Base-by-base conservation (phyloP, 2,329 filamentous ascomycete genomes). In the Pestalotiopsis sp. region DNA sequence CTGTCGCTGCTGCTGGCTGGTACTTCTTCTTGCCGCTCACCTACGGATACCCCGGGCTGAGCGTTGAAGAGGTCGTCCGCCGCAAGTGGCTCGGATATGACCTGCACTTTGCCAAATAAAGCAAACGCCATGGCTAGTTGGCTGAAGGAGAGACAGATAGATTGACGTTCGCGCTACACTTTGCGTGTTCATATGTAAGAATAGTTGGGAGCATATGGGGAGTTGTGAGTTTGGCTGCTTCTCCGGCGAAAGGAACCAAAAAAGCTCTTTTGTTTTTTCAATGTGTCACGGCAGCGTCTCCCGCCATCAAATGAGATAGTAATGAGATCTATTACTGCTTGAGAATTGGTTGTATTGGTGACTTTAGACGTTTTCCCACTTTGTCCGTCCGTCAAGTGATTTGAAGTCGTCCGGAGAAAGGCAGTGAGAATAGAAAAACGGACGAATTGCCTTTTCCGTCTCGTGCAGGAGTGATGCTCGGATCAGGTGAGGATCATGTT, bases 51-150 rank as follows among this genome's bases (percentile, higher is more conserved):
- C 96, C 96, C 4, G 95, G 95, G 40, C 86, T 99, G 75, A 88
- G 85, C 67, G 91, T 97, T 20, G 88, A 91, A 13, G 85, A 94
- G 78, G 92, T 99, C 38, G 82, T 92, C 70, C 87, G 91, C 70
- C 90, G 96, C 80, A 98, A 98, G 85, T 98, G 95, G 95, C 86
- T 99, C 72, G 92, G 93, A 71, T 99, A 98, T 79, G 96, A 99
- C 79, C 86, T 99, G 78, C 96, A 99, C 83, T 99, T 99, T 84
- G 96, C 96, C 68, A 99, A 99, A 88, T 99, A 92, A 35, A 57
- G 48, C 56, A 24, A 40, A 38, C 10, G 44, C 20, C 20, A 20
- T 6, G 4, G 7, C n/a, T 11, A 35, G 7, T 48, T 20, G 9
- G 24, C 13, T 48, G 10, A 22, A 56, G 59, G 48, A n/a, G 11